Percentiles rank a stretch among this genome's conserved stretches.
Evolutionary conservation across 441 rosid genomes (phyloP).

Genomic region (Brassica balearica): DNA sequence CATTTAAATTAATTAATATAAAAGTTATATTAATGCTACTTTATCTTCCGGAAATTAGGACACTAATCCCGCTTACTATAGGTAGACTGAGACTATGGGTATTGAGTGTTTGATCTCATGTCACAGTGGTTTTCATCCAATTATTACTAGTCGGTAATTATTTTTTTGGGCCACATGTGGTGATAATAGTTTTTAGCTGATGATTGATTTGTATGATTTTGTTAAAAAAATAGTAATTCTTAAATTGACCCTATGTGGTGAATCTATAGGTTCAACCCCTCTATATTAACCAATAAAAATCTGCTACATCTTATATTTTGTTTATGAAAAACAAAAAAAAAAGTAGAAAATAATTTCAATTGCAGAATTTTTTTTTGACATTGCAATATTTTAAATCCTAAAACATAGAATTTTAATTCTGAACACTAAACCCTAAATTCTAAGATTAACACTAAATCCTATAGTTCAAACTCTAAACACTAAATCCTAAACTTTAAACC

Average conservation of each 20-base stretch:
- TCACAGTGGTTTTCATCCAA: conserved; percentile 7
- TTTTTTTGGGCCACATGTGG: not conserved
- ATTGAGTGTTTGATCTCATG: conserved; percentile 10
- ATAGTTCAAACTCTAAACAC: no score
- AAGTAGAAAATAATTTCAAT: no score
- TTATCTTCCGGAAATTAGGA: conserved; percentile 45
- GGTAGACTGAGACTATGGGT: conserved; percentile 37
- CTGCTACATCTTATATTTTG: no score
- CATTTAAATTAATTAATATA: conserved; percentile 5
- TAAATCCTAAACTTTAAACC: not conserved
- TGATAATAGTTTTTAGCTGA: not conserved
- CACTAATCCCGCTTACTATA: conserved; percentile 41
- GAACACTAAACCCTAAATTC: not conserved
- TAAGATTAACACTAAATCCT: not conserved
- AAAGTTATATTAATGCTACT: conserved; percentile 24
- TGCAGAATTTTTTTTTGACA: not conserved
- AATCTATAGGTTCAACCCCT: no score
- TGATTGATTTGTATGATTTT: no score
- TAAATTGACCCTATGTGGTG: no score
- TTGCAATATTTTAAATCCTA: not conserved
- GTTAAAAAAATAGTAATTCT: no score
- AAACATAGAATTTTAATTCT: not conserved
- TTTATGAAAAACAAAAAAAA: no score
- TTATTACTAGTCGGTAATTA: not conserved
- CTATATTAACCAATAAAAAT: no score